Evolutionary conservation across 139 green algal genomes (phyloP).

Genomic region (Haematococcus sp.): DNA sequence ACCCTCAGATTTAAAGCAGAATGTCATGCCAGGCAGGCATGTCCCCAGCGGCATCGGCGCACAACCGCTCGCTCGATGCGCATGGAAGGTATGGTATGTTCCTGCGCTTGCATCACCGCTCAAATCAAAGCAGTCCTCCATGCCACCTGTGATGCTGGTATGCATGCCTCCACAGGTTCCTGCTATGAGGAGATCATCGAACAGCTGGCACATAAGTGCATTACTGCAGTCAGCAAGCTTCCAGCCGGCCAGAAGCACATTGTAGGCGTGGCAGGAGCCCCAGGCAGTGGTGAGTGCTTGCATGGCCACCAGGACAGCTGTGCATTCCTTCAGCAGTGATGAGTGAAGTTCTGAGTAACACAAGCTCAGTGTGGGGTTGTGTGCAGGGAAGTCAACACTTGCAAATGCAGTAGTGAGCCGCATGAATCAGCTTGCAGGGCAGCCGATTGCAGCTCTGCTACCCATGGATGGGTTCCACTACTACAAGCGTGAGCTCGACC

Average conservation of each 20-base stretch:
- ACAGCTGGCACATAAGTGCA: constrained; percentile 9
- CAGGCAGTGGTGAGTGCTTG: constrained; percentile 52
- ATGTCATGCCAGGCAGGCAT: no score
- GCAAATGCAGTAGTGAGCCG: constrained; percentile 41
- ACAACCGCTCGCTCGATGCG: background rate
- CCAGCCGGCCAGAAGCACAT: constrained; percentile 31
- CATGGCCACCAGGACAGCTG: no score
- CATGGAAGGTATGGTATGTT: no score
- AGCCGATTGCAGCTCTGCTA: constrained; percentile 18
- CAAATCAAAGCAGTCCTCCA: no score
- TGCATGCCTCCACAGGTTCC: constrained; percentile 32
- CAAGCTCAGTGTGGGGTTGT: no score
- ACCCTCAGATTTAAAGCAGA: no score
- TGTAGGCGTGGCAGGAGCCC: constrained; percentile 76
- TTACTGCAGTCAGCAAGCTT: background rate
- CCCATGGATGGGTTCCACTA: constrained; percentile 85
- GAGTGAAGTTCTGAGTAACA: no score
- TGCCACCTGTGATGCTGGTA: no score
- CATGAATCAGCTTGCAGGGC: constrained; percentile 40
- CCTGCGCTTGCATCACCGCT: no score
- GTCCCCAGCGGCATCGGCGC: no score
- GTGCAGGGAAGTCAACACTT: constrained; percentile 72
- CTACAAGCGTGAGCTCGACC: constrained; percentile 74
- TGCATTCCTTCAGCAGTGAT: no score
- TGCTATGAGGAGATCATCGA: constrained; percentile 38